Base-by-base conservation (phyloP, 176 grass and related monocot species). In the Carex parvula region DNA sequence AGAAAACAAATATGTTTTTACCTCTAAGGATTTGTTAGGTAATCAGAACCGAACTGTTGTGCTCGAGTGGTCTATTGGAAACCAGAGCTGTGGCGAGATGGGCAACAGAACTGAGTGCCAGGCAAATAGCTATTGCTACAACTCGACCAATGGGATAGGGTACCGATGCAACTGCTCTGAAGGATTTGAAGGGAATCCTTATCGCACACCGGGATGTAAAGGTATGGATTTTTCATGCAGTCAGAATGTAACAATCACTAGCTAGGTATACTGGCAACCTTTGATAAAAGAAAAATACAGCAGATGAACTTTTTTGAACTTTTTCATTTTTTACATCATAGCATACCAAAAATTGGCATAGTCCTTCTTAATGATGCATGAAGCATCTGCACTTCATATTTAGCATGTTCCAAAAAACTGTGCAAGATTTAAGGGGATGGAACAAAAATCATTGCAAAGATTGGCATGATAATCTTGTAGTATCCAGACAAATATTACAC, bases 31-130 rank as follows among this genome's bases (percentile, higher is more conserved):
- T 22, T 29, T 88, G 68, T 42, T 39, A 42, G 67, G 8, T 15
- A 15, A 61, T 21, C 71, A 12, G 0, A 84, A 85, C 41, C 80
- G 70, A 13, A 64, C 11, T 35, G 82, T 94, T 21, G 87, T 91
- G 48, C 84, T 94, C 5, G 84, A 94, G 67, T 94, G 92, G 92
- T 89, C 82, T 67, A 85, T 94, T 70, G 79, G 84, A 39, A 88
- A 76, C 21, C 26, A 76, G 15, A 91, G 60, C 60, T 94, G 89
- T 1, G 33, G 68, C 8, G 46, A 89, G 78, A 85, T 62, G 16
- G 67, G 16, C 3, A n/a, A 0, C 1, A 83, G 50, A 8, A 8
- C 63, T 71, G 70, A 61, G 8, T 94, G 92, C 71, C 6, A 0
- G 16, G 85, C 65, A 16, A 70, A 94, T 42, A 63, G 87, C 8